A percentile compares a stretch with the other conserved stretches of the same genome.
Evolutionary conservation across 768 basidiomycete genomes (phyloP).

Genomic region (Dictyophora rubrovolvata): DNA sequence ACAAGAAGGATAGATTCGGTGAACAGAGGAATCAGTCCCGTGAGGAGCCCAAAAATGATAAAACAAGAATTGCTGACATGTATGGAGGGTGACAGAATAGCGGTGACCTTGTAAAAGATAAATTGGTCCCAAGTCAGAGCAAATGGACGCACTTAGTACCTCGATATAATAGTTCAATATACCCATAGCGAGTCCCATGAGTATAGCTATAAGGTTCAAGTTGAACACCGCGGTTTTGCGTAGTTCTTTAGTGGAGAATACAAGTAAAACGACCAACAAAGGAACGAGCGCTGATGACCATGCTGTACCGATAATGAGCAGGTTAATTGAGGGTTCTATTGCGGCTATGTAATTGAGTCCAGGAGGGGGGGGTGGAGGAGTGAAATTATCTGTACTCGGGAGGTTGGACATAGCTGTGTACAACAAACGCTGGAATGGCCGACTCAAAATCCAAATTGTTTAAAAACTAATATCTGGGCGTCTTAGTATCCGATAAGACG

Average conservation of each 20-base stretch:
- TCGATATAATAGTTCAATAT: constrained; percentile 14
- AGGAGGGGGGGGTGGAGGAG: constrained; percentile 17
- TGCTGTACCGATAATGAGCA: constrained; percentile 22
- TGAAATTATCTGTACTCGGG: too few species aligned
- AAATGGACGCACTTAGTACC: too few species aligned
- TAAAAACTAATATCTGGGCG: too few species aligned
- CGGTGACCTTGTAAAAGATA: background rate
- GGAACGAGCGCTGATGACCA: constrained; percentile 25
- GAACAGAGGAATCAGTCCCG: constrained; percentile 23
- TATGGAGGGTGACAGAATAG: constrained; percentile 13
- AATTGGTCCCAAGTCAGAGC: too few species aligned
- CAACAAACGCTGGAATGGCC: too few species aligned
- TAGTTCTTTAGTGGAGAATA: constrained; percentile 21
- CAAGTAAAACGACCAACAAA: constrained; percentile 22
- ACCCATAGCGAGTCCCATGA: constrained; percentile 16
- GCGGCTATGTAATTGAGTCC: constrained; percentile 22
- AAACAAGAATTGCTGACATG: constrained; percentile 13
- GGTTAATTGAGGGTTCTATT: constrained; percentile 16
- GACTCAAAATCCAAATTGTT: too few species aligned
- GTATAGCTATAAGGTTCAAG: constrained; percentile 23
- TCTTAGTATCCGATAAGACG: too few species aligned
- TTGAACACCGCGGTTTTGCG: constrained; percentile 23
- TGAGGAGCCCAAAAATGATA: constrained; percentile 17
- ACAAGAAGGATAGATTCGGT: constrained; percentile 30
- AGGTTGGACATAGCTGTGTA: too few species aligned